Evolutionary conservation across 2,329 filamentous ascomycete genomes (phyloP).

Genomic region (Colletotrichum sansevieriae): DNA sequence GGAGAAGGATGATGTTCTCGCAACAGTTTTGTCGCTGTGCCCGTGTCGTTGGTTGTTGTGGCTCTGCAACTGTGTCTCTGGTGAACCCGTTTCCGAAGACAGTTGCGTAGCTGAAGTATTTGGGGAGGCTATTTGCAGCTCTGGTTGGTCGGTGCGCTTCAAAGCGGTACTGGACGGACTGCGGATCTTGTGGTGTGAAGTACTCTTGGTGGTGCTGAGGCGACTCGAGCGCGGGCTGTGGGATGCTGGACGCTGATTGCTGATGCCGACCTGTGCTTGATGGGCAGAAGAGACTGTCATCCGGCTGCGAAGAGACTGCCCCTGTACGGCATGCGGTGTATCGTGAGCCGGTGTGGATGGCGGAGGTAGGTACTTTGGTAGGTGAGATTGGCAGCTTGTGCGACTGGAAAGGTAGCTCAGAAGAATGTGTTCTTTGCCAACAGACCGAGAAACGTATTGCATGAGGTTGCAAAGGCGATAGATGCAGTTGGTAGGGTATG

Average conservation of each 20-base stretch:
- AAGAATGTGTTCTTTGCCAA: not conserved
- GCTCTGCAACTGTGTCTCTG: constrained; percentile 22
- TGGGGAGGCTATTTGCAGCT: constrained; percentile 4
- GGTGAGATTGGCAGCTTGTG: not conserved
- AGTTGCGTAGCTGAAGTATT: not conserved
- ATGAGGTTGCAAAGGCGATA: no score
- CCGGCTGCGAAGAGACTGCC: not conserved
- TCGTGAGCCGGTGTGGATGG: constrained; percentile 5
- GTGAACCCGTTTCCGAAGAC: constrained; percentile 1
- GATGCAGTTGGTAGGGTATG: no score
- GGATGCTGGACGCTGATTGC: not conserved
- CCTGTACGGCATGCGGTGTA: constrained; percentile 2
- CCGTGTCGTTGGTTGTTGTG: constrained; percentile 20
- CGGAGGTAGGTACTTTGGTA: not conserved
- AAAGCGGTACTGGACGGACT: constrained; percentile 12
- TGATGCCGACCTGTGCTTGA: not conserved
- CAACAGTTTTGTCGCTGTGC: constrained; percentile 26
- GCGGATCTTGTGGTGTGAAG: not conserved
- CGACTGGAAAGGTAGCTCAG: not conserved
- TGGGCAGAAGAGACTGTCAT: not conserved
- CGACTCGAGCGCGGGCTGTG: not conserved
- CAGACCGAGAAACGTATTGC: no score
- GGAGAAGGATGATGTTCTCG: constrained; percentile 39
- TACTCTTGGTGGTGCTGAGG: not conserved
- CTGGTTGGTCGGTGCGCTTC: constrained; percentile 21